Conservation (phyloP, 2,329 filamentous ascomycete species). For the Ilyonectria destructans region DNA sequence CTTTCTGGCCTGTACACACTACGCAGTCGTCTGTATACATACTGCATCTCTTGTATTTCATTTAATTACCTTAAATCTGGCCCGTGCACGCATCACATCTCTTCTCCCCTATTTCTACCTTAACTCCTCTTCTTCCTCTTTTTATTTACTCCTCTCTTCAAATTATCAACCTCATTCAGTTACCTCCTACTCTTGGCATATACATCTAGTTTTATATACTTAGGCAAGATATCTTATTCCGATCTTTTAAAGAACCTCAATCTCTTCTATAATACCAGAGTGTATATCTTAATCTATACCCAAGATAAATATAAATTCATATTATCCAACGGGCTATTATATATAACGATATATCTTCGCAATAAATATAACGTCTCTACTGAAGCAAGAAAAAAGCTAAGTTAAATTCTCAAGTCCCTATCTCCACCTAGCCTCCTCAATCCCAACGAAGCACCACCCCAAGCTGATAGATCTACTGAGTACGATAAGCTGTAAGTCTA, state of each 20-base stretch:
- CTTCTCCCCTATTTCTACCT: too few species aligned
- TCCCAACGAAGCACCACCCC: conserved; percentile 7
- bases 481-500: conserved; percentile 11
- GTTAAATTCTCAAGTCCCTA: conserved; percentile 9
- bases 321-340: conserved; percentile 9
- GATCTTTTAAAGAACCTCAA: neutral
- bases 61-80: too few species aligned
- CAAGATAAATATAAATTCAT: conserved; percentile 1
- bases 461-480: conserved; percentile 11
- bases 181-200: neutral
- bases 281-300: conserved; percentile 7
- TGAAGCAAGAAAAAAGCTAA: conserved; percentile 8
- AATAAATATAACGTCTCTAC: conserved; percentile 10
- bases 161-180: neutral
- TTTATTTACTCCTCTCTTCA: neutral
- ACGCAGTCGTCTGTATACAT: too few species aligned
- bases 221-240: neutral
- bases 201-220: conserved; percentile 2
- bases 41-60: too few species aligned
- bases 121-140: neutral
- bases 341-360: conserved; percentile 16
- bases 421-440: neutral
- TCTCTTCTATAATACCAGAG: neutral
- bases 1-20: too few species aligned
- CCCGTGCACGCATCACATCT: too few species aligned